A percentile compares a stretch with the other conserved stretches of the same genome.
Conservation (phyloP, 2,329 filamentous ascomycete species). For the Claviceps digitariae region DNA sequence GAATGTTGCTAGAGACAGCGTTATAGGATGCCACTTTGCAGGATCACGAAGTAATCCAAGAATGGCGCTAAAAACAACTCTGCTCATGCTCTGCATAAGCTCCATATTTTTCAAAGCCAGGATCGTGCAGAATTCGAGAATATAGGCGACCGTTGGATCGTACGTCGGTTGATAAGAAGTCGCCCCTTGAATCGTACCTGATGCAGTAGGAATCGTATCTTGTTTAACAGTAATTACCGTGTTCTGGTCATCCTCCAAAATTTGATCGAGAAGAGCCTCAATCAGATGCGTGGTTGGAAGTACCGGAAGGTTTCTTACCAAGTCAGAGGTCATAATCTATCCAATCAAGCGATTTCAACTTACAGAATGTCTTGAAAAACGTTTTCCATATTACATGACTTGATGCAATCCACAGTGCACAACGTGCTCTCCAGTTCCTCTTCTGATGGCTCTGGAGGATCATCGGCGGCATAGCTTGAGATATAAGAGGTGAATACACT, state of each 20-base stretch:
- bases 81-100: slow-evolving; percentile 60
- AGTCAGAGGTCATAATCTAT: not conserved
- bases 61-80: slow-evolving; percentile 66
- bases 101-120: slow-evolving; percentile 63
- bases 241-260: slow-evolving; percentile 70
- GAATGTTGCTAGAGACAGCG: slow-evolving; percentile 70
- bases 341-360: slow-evolving; percentile 19
- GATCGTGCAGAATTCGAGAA: slow-evolving; percentile 81
- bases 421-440: slow-evolving; percentile 94
- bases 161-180: slow-evolving; percentile 44
- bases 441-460: slow-evolving; percentile 92
- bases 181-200: slow-evolving; percentile 35
- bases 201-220: slow-evolving; percentile 54
- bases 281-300: slow-evolving; percentile 29
- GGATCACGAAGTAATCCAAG: slow-evolving; percentile 72
- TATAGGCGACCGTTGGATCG: slow-evolving; percentile 74
- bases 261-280: slow-evolving; percentile 59
- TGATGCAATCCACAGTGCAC: slow-evolving; percentile 87
- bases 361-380: slow-evolving; percentile 74
- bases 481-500: slow-evolving; percentile 94
- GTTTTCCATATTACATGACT: slow-evolving; percentile 71
- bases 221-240: slow-evolving; percentile 81
- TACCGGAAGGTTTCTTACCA: slow-evolving; percentile 24
- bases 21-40: slow-evolving; percentile 65
- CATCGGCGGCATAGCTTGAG: slow-evolving; percentile 96